Evolutionary conservation across 2,329 filamentous ascomycete genomes (phyloP).

Genomic region (Pseudocercospora ulei): DNA sequence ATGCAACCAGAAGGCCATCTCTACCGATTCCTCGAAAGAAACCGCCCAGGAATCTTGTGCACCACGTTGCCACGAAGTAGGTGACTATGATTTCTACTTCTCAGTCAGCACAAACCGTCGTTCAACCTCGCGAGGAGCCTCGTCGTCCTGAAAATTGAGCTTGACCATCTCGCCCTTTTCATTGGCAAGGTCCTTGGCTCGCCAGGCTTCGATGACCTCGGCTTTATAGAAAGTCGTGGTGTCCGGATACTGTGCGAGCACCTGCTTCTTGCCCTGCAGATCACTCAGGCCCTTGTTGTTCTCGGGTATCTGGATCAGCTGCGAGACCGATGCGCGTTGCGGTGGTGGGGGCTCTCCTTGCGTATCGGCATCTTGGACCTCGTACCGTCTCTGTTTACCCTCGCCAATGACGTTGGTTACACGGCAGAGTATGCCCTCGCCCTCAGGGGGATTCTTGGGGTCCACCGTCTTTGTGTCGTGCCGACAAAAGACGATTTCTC

Average conservation of each 20-base stretch:
- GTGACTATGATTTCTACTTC: no score
- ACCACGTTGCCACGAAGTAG: no score
- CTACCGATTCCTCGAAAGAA: no score
- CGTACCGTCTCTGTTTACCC: conserved; percentile 46
- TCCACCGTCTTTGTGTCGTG: conserved; percentile 33
- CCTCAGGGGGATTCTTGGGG: conserved; percentile 35
- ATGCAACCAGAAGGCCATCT: no score
- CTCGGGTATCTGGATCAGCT: conserved; percentile 40
- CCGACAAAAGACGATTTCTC: conserved; percentile 45
- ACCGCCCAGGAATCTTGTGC: no score
- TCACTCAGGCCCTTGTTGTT: conserved; percentile 38
- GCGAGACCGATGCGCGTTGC: conserved; percentile 40
- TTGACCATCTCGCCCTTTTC: conserved; percentile 34
- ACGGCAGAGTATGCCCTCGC: conserved; percentile 45
- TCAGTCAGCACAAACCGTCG: conserved; percentile 42
- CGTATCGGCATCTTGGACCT: conserved; percentile 44
- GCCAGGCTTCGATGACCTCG: conserved; percentile 41
- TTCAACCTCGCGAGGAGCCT: conserved; percentile 44
- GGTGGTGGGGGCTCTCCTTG: conserved; percentile 28
- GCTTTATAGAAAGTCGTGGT: conserved; percentile 49
- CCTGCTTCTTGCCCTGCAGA: conserved; percentile 37
- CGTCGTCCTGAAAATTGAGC: conserved; percentile 44
- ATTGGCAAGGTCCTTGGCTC: conserved; percentile 30
- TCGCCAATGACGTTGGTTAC: conserved; percentile 46
- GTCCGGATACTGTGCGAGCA: conserved; percentile 44